phyloP scores from a whole-genome alignment of 495 filamentous ascomycete species.

The Lophiostoma macrostomum region DNA sequence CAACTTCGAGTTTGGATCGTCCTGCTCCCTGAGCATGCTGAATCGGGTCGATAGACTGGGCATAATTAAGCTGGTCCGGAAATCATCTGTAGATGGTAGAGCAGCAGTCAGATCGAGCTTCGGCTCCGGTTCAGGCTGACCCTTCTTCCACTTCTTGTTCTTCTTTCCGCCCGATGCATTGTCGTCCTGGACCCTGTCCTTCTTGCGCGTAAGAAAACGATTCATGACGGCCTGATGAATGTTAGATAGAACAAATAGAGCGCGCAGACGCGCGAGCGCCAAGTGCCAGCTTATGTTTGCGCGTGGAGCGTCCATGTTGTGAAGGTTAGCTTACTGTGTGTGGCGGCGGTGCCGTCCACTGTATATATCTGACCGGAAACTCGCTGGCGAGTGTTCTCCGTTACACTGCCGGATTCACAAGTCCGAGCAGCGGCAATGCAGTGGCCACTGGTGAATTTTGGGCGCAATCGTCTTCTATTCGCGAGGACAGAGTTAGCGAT shows the following conservation, averaged over 20 bases:
- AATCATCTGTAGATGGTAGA: constrained; percentile 81
- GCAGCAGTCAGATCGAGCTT: constrained; percentile 70
- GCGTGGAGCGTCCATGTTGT: constrained; percentile 6
- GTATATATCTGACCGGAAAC: not conserved
- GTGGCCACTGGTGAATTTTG: not conserved
- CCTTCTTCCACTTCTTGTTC: constrained; percentile 55
- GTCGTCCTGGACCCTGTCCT: constrained; percentile 31
- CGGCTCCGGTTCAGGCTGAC: constrained; percentile 54
- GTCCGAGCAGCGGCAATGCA: not conserved
- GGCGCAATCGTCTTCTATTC: constrained; percentile 12
- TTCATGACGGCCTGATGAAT: constrained; percentile 42
- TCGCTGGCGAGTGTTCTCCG: constrained; percentile 9
- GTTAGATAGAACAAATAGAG: constrained; percentile 33
- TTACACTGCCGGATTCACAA: not conserved
- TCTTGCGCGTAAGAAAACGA: constrained; percentile 41
- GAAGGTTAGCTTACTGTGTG: constrained; percentile 15
- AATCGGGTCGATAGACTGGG: constrained; percentile 91
- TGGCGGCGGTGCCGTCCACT: not conserved
- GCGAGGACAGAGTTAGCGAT: constrained; percentile 11
- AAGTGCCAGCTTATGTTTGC: constrained; percentile 13
- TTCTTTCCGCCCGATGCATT: constrained; percentile 21
- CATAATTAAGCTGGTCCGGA: constrained; percentile 96
- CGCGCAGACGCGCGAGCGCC: constrained; percentile 11
- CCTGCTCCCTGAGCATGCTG: constrained; percentile 92
- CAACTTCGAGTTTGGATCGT: constrained; percentile 79